Percentiles rank a stretch among this genome's conserved stretches.
phyloP scores from a whole-genome alignment of 2,329 filamentous ascomycete genomes.

The Cercospora janseana region DNA sequence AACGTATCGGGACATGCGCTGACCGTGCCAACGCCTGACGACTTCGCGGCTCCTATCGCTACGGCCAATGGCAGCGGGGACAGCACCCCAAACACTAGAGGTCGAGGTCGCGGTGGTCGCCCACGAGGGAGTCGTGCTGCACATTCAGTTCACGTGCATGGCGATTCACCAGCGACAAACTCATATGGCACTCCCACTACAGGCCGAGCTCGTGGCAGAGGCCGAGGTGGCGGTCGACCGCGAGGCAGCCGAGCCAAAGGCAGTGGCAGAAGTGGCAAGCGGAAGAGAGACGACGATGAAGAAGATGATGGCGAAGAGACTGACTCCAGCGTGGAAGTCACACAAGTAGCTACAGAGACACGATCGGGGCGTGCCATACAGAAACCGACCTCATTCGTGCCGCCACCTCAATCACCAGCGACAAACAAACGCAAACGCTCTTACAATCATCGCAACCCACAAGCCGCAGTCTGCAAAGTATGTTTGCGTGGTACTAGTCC shows the following conservation, averaged over 20 bases:
- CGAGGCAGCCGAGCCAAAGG: slow-evolving; percentile 40
- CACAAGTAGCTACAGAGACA: slow-evolving; percentile 63
- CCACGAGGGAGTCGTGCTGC: slow-evolving; percentile 15
- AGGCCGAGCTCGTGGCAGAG: slow-evolving; percentile 32
- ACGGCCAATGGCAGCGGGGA: slow-evolving; percentile 3
- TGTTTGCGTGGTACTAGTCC: slow-evolving; percentile 72
- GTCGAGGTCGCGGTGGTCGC: slow-evolving; percentile 28
- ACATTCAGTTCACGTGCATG: slow-evolving; percentile 2
- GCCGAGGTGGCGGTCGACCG: slow-evolving; percentile 36
- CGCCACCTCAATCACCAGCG: slow-evolving; percentile 52
- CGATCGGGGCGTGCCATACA: slow-evolving; percentile 73
- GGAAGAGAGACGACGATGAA: slow-evolving; percentile 40
- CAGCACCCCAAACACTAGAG: slow-evolving; percentile 32
- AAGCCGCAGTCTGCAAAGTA: slow-evolving; percentile 65
- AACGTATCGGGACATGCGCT: too few relatives aligned
- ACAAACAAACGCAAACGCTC: slow-evolving; percentile 58
- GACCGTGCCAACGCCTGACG: slow-evolving; percentile 33
- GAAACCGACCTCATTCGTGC: slow-evolving; percentile 63
- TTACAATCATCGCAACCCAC: slow-evolving; percentile 50
- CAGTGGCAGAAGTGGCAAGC: slow-evolving; percentile 35
- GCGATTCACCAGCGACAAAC: not conserved
- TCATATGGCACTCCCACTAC: slow-evolving; percentile 12
- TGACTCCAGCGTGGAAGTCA: slow-evolving; percentile 45
- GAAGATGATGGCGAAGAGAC: slow-evolving; percentile 34
- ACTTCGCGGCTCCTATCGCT: slow-evolving; percentile 41